Conservation (phyloP, 176 grass and related monocot genomes). For the Cenchrus americanus region DNA sequence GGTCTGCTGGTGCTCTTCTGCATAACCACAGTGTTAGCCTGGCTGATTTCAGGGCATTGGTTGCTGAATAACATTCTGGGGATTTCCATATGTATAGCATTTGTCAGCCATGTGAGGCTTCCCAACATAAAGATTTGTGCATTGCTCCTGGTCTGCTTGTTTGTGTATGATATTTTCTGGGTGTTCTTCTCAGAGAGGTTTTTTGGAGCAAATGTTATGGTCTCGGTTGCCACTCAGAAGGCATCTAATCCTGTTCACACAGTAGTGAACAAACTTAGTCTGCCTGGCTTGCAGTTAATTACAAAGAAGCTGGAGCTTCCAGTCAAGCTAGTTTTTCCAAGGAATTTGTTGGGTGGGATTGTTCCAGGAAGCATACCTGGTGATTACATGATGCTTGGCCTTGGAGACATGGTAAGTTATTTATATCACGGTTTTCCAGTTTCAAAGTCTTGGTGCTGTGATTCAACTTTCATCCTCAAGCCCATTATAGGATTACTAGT, state of each 20-base stretch:
- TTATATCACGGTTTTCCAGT: neutral
- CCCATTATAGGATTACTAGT: conserved; percentile 4
- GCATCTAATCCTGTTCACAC: conserved; percentile 95
- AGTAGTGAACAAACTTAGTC: conserved; percentile 82
- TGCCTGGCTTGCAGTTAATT: conserved; percentile 84
- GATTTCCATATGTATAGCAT: conserved; percentile 90
- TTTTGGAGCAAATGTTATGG: conserved; percentile 99
- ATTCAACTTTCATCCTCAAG: neutral
- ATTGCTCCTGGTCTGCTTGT: conserved; percentile 82
- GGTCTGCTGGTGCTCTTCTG: conserved; percentile 64
- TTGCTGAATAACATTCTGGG: conserved; percentile 87
- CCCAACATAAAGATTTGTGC: conserved; percentile 98
- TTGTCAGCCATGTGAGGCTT: conserved; percentile 94
- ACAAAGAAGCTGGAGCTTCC: conserved; percentile 96
- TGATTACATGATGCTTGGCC: conserved; percentile 98
- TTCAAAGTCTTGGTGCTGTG: neutral
- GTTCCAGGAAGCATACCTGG: conserved; percentile 71
- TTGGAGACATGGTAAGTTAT: conserved; percentile 93
- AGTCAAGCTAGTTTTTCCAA: conserved; percentile 92
- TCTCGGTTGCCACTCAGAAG: conserved; percentile 97
- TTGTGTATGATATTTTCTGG: conserved; percentile 97
- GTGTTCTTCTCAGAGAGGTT: conserved; percentile 98
- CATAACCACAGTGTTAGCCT: conserved; percentile 58
- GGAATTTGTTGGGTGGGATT: conserved; percentile 88
- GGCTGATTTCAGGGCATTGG: conserved; percentile 96